phyloP scores from a whole-genome alignment of 2,329 filamentous ascomycete species.

The Colletotrichum phormii region DNA sequence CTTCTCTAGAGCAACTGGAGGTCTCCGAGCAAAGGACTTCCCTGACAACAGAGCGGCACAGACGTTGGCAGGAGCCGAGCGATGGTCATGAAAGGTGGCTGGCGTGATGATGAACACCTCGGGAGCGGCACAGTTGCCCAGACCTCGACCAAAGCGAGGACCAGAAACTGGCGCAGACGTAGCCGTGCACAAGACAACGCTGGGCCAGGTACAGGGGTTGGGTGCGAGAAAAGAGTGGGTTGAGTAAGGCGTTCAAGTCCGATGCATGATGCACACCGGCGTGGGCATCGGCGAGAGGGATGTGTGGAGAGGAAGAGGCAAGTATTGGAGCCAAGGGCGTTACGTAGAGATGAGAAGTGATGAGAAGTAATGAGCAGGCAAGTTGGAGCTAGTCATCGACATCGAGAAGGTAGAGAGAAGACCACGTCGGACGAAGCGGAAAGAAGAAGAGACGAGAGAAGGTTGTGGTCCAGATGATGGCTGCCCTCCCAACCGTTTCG shows the following conservation, averaged over 20 bases:
- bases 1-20: not conserved
- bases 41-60: conserved; percentile 21
- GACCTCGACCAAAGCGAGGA: conserved; percentile 3
- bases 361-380: not conserved
- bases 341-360: not conserved
- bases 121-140: conserved; percentile 23
- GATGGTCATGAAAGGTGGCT: conserved; percentile 6
- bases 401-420: not conserved
- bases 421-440: not conserved
- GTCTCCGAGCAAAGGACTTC: not conserved
- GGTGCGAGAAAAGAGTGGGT: conserved; percentile 1
- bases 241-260: not conserved
- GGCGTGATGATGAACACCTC: conserved; percentile 14
- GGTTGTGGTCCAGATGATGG: not conserved
- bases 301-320: not conserved
- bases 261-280: not conserved
- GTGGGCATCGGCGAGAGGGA: not conserved
- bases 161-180: conserved; percentile 22
- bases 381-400: not conserved
- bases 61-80: not conserved
- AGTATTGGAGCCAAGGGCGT: not conserved
- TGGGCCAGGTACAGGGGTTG: not conserved
- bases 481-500: not conserved
- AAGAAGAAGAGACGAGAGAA: not conserved
- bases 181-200: not conserved